These are phyloP conservation scores for Kandelia obovata DNA, from an alignment of 345 rosid genomes.

Conservation along the genomic window DNA sequence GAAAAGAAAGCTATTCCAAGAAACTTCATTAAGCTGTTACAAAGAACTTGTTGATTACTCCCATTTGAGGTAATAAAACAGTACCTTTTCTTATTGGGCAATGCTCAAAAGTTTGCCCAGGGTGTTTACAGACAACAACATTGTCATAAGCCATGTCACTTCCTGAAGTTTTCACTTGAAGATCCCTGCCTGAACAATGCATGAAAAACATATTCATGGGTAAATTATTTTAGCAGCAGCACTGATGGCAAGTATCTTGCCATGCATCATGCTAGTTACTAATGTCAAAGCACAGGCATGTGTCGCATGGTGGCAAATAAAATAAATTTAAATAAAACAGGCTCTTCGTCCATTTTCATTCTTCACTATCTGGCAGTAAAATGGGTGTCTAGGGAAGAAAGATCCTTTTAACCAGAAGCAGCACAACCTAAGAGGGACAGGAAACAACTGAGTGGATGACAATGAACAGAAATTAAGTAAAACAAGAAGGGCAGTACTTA, in stretches of 20 bases:
- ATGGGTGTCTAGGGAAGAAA: too few relatives aligned
- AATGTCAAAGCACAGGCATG: too few relatives aligned
- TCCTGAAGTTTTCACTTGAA: conserved; percentile 18
- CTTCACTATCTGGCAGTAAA: too few relatives aligned
- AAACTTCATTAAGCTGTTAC: conserved; percentile 6
- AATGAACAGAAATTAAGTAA: neutral
- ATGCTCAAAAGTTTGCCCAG: conserved; percentile 16
- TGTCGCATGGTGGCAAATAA: too few relatives aligned
- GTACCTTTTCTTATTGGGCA: conserved; percentile 28
- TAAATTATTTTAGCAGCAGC: neutral
- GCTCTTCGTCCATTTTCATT: too few relatives aligned
- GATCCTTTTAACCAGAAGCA: neutral
- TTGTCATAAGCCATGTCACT: conserved; percentile 20
- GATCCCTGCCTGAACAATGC: conserved; percentile 28
- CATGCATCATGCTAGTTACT: neutral
- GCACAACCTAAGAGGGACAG: neutral
- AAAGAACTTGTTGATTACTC: neutral
- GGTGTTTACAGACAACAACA: conserved; percentile 11
- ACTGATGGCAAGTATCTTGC: neutral
- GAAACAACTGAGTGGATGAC: too few relatives aligned
- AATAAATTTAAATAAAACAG: too few relatives aligned
- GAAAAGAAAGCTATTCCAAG: neutral
- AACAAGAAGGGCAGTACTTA: neutral
- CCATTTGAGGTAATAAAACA: neutral
- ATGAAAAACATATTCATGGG: conserved; percentile 9